Base-by-base conservation (phyloP, 345 rosid species). In the Populus nigra region DNA sequence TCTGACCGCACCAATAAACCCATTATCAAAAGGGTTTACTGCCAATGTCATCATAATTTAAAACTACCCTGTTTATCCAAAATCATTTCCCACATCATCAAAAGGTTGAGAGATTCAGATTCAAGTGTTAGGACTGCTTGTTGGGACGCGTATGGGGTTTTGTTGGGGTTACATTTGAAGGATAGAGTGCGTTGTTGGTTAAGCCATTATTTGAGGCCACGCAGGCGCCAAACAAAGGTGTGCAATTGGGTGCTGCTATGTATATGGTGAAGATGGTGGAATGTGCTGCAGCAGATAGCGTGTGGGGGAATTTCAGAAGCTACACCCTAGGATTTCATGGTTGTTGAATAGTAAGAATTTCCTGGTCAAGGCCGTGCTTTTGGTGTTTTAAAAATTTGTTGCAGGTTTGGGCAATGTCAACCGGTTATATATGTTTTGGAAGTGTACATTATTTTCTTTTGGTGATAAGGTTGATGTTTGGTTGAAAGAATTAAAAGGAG, bases 201-300 rank as follows among this genome's bases (percentile, higher is more conserved):
- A 27, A 65, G 75, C 73, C 74, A 27, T 69, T 69, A 22, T 69
- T 69, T 31, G 53, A 69, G 49, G 81, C 76, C 35, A 69, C 65
- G 78, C 36, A 12, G 8, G 68, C 45, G 70, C 78, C 29, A 22
- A 73, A 74, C 68, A 78, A 69, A 53, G 79, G 5, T 15, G 78
- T 82, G 50, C 81, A 71, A 70, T 62, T 75, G 38, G 81, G 78
- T 69, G 81, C 84, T 25, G 76, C 76, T 45, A 65, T 74, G 76
- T 78, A 71, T 62, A 35, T 73, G 78, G 74, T 15, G 35, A 68
- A 69, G 73, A 76, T 68, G 66, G 77, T 80, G 27, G 72, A 76
- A 31, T 36, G 68, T 66, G 72, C 76, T 20, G 33, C 35, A 7
- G 59, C 29, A 57, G 77, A 71, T 65, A 38, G 47, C 71, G 15